These are phyloP conservation scores for Trichoderma reesei DNA, from an alignment of 495 filamentous ascomycete genomes.

Conservation along the genomic window DNA sequence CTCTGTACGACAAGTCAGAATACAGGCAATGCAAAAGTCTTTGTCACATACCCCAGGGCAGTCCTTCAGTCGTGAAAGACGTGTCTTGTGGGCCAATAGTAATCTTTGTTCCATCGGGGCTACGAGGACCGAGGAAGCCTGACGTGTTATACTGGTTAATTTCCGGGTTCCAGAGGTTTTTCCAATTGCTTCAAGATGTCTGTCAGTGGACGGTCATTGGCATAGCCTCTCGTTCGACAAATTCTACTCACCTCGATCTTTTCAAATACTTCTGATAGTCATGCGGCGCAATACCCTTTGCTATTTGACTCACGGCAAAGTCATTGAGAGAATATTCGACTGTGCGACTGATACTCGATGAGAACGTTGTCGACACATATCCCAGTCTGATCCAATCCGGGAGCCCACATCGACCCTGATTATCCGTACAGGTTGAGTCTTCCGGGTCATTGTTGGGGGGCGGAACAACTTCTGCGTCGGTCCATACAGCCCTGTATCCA, in stretches of 20 bases:
- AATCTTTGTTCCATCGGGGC: slow-evolving; percentile 43
- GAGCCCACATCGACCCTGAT: slow-evolving; percentile 61
- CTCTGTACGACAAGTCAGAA: slow-evolving; percentile 26
- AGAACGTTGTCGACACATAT: slow-evolving; percentile 54
- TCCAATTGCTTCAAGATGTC: slow-evolving; percentile 41
- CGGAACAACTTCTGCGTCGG: slow-evolving; percentile 55
- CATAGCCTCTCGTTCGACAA: neutral
- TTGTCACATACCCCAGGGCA: slow-evolving; percentile 46
- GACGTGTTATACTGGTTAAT: slow-evolving; percentile 45
- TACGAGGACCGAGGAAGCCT: slow-evolving; percentile 57
- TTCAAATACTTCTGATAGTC: slow-evolving; percentile 53
- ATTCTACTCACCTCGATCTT: slow-evolving; percentile 34
- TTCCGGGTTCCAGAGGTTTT: slow-evolving; percentile 58
- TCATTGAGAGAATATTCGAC: slow-evolving; percentile 64
- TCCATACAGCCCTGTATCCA: slow-evolving; percentile 58
- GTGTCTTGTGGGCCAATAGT: slow-evolving; percentile 50
- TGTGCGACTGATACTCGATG: slow-evolving; percentile 52
- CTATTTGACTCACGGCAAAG: slow-evolving; percentile 53
- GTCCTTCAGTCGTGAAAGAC: slow-evolving; percentile 60
- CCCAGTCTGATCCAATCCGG: slow-evolving; percentile 57
- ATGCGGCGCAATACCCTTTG: slow-evolving; percentile 43
- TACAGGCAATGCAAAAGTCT: slow-evolving; percentile 19
- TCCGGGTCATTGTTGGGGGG: slow-evolving; percentile 48
- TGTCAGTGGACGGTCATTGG: neutral
- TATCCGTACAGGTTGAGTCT: slow-evolving; percentile 51